phyloP scores from a whole-genome alignment of 352 stramenopile species.

The Globisporangium paroecandrum region DNA sequence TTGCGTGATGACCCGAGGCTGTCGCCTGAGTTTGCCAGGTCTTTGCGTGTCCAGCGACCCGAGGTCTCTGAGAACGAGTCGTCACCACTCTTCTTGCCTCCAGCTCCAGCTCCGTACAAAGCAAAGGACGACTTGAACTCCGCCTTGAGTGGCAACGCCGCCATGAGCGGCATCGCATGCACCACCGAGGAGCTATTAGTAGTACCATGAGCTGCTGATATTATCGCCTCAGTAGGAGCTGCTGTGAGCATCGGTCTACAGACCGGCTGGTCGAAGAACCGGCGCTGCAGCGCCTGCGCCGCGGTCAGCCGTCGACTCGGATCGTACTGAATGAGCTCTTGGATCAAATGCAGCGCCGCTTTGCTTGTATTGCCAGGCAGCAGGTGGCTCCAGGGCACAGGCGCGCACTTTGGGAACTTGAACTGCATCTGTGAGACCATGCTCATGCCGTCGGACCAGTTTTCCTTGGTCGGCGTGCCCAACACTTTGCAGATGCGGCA shows the following conservation, averaged over 20 bases:
- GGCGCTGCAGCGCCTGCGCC: slow-evolving; percentile 89
- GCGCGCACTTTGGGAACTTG: slow-evolving; percentile 87
- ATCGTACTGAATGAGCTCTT: slow-evolving; percentile 91
- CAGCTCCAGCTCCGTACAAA: background rate
- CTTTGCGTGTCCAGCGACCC: slow-evolving; percentile 17
- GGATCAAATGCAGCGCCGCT: slow-evolving; percentile 78
- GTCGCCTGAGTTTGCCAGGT: background rate
- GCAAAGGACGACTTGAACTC: slow-evolving; percentile 25
- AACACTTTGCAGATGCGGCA: slow-evolving; percentile 94
- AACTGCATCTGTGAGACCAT: slow-evolving; percentile 91
- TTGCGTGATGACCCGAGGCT: slow-evolving; percentile 16
- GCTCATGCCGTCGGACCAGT: slow-evolving; percentile 88
- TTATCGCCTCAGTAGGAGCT: background rate
- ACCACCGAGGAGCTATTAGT: background rate
- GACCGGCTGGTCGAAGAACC: slow-evolving; percentile 87
- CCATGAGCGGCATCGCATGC: background rate
- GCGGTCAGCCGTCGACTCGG: slow-evolving; percentile 86
- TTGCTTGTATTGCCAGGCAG: slow-evolving; percentile 68
- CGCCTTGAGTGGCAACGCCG: slow-evolving; percentile 22
- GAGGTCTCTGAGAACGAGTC: background rate
- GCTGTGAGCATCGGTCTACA: slow-evolving; percentile 35
- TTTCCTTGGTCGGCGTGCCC: slow-evolving; percentile 84
- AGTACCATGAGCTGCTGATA: background rate
- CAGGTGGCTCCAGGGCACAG: slow-evolving; percentile 60
- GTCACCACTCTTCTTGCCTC: slow-evolving; percentile 13